A percentile compares a stretch with the other conserved stretches of the same genome.
phyloP scores from a whole-genome alignment of 2,329 filamentous ascomycete genomes.

The Karstenula rhodostoma region DNA sequence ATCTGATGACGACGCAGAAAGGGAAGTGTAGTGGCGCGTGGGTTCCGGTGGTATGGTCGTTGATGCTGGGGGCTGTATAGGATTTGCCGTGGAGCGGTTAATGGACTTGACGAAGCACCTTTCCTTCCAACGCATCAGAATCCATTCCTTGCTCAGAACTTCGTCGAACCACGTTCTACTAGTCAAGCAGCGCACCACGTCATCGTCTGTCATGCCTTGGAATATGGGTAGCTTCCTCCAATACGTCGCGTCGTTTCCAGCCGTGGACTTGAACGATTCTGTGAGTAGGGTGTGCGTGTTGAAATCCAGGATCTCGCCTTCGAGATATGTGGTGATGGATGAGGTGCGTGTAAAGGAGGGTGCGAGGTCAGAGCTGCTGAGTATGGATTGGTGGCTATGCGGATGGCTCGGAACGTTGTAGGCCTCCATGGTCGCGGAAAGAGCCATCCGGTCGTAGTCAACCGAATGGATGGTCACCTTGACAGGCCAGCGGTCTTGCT shows the following conservation, averaged over 20 bases:
- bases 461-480: slow-evolving; percentile 71
- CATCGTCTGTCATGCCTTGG: slow-evolving; percentile 47
- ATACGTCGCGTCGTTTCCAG: slow-evolving; percentile 56
- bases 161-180: slow-evolving; percentile 45
- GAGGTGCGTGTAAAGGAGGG: slow-evolving; percentile 45
- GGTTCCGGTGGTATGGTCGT: slow-evolving; percentile 11
- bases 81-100: slow-evolving; percentile 26
- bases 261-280: slow-evolving; percentile 56
- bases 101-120: slow-evolving; percentile 56
- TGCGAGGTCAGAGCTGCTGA: slow-evolving; percentile 24
- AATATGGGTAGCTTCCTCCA: slow-evolving; percentile 60
- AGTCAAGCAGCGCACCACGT: slow-evolving; percentile 55
- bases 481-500: slow-evolving; percentile 71
- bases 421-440: slow-evolving; percentile 74
- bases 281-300: slow-evolving; percentile 61
- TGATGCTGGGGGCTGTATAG: slow-evolving; percentile 22
- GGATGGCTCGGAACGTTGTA: slow-evolving; percentile 68
- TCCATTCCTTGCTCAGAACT: slow-evolving; percentile 56
- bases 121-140: slow-evolving; percentile 67
- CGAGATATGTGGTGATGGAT: slow-evolving; percentile 70
- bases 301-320: slow-evolving; percentile 74
- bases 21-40: slow-evolving; percentile 9
- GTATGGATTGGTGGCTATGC: slow-evolving; percentile 38
- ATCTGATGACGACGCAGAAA: slow-evolving; percentile 3
- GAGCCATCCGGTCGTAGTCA: slow-evolving; percentile 66